Evolutionary conservation across 1,284 basidiomycete species (phyloP).

Genomic region (Ustilago xerochloae): DNA sequence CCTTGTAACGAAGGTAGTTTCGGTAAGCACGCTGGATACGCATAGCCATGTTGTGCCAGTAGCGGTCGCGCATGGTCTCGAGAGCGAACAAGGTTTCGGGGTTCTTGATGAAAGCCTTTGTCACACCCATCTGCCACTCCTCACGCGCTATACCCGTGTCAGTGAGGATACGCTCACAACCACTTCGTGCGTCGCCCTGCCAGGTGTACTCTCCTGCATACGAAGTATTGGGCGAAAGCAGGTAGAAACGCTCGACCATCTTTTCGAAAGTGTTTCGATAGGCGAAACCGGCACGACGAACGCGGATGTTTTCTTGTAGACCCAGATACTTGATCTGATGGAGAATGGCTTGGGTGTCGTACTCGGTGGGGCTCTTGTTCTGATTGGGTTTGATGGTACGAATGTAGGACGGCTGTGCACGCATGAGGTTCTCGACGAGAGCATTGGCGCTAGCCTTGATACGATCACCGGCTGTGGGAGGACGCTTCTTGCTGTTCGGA

Average conservation of each 20-base stretch:
- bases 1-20: slow-evolving; percentile 92
- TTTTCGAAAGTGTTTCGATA: slow-evolving; percentile 98
- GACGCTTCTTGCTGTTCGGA: slow-evolving; percentile 95
- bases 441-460: slow-evolving; percentile 92
- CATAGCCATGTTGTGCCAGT: slow-evolving; percentile 99
- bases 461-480: slow-evolving; percentile 96
- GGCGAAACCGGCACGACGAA: slow-evolving; percentile 95
- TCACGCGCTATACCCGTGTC: slow-evolving; percentile 95
- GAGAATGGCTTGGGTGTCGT: slow-evolving; percentile 91
- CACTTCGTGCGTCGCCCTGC: slow-evolving; percentile 88
- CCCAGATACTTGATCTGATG: slow-evolving; percentile 99
- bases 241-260: slow-evolving; percentile 91
- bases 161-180: slow-evolving; percentile 90
- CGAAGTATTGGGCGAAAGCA: slow-evolving; percentile 92
- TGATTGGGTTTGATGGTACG: slow-evolving; percentile 99
- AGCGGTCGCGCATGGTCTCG: slow-evolving; percentile 97
- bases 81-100: slow-evolving; percentile 98
- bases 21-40: slow-evolving; percentile 97
- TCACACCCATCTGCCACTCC: slow-evolving; percentile 99
- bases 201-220: slow-evolving; percentile 99
- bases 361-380: slow-evolving; percentile 91
- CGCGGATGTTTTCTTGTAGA: slow-evolving; percentile 97
- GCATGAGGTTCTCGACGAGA: slow-evolving; percentile 95
- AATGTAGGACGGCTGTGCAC: slow-evolving; percentile 96
- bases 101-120: slow-evolving; percentile 99